phyloP scores from a whole-genome alignment of 345 rosid genomes.

The Salix dunnii region DNA sequence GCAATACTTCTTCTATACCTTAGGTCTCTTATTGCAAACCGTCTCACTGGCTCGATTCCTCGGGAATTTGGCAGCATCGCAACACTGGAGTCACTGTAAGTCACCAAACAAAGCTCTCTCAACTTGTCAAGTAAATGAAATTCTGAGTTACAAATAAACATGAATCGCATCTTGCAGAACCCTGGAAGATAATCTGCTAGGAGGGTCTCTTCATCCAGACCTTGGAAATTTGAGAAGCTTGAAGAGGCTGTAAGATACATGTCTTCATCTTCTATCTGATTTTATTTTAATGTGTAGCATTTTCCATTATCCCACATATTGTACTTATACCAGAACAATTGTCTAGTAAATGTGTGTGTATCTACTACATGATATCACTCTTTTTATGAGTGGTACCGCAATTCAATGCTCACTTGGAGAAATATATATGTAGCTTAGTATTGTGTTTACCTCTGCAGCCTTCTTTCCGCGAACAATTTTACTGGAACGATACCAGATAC shows the following conservation, averaged over 20 bases:
- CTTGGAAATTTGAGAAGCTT: constrained; percentile 61
- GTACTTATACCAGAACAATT: too few species aligned
- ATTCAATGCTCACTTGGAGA: not conserved
- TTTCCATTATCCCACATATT: too few species aligned
- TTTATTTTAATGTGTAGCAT: not conserved
- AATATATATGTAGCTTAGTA: not conserved
- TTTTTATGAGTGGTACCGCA: not conserved
- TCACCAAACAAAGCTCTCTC: constrained; percentile 3
- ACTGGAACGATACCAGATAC: constrained; percentile 69
- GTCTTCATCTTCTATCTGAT: not conserved
- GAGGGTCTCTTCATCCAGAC: constrained; percentile 54
- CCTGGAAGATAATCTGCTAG: constrained; percentile 58
- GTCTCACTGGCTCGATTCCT: constrained; percentile 63
- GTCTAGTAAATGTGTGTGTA: not conserved
- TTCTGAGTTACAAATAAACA: not conserved
- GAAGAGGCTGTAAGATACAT: constrained; percentile 46
- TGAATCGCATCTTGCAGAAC: constrained; percentile 37
- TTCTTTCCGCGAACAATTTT: constrained; percentile 71
- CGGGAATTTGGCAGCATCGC: constrained; percentile 48
- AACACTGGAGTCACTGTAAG: constrained; percentile 62
- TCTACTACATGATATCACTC: not conserved
- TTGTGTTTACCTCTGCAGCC: constrained; percentile 31
- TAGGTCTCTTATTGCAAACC: constrained; percentile 65
- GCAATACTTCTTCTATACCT: not conserved
- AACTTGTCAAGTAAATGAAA: not conserved